Conservation (phyloP, 495 filamentous ascomycete genomes). For the Cenococcum geophilum region DNA sequence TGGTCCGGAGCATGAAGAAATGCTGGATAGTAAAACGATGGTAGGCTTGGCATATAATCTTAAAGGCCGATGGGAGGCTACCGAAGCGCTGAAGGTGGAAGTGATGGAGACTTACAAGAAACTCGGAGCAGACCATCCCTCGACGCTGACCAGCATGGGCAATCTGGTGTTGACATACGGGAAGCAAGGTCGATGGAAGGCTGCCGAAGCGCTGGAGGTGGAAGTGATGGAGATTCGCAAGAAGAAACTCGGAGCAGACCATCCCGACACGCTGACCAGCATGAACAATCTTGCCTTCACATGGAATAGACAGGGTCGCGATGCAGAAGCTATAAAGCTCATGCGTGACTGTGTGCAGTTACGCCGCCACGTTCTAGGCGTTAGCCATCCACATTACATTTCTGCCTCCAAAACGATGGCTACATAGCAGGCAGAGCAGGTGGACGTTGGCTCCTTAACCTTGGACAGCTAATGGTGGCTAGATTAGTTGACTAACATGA, state of each 20-base stretch:
- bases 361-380: constrained; percentile 20
- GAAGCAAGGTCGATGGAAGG: constrained; percentile 8
- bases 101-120: constrained; percentile 6
- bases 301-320: constrained; percentile 13
- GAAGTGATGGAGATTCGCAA: constrained; percentile 11
- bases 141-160: neutral
- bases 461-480: constrained; percentile 9
- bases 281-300: constrained; percentile 6
- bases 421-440: constrained; percentile 22
- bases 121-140: neutral
- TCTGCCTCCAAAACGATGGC: constrained; percentile 22
- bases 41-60: neutral
- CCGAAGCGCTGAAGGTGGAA: constrained; percentile 11
- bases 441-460: constrained; percentile 9
- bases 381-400: constrained; percentile 28
- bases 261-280: constrained; percentile 4
- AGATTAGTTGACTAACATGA: constrained; percentile 16
- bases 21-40: neutral
- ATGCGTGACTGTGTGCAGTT: constrained; percentile 28
- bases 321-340: constrained; percentile 28
- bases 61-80: constrained; percentile 8
- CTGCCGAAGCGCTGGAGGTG: constrained; percentile 9
- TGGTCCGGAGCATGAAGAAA: neutral
- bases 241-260: constrained; percentile 1
- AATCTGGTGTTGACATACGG: neutral